Evolutionary conservation across 306 rosid species (phyloP).

Genomic region (Arachis stenosperma): DNA sequence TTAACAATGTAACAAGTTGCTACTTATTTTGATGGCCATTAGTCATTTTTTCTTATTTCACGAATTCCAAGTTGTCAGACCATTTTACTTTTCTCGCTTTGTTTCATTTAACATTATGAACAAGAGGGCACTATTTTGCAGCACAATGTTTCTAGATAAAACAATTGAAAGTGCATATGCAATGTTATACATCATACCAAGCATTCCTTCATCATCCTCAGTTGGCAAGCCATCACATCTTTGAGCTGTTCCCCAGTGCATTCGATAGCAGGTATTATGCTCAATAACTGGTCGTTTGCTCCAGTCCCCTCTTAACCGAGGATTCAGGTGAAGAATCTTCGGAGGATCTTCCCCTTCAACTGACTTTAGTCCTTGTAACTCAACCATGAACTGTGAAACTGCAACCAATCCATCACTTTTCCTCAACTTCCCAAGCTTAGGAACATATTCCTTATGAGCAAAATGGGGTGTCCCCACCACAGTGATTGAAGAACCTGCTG

Average conservation of each 20-base stretch:
- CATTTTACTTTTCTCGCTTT: constrained; percentile 1
- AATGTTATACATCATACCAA: constrained; percentile 60
- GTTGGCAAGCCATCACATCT: constrained; percentile 89
- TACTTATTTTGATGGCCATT: constrained; percentile 18
- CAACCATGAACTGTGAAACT: constrained; percentile 93
- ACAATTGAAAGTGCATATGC: constrained; percentile 34
- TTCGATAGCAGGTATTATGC: constrained; percentile 94
- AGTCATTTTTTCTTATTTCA: constrained; percentile 1
- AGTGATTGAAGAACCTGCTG: constrained; percentile 94
- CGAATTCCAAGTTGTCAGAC: constrained; percentile 2
- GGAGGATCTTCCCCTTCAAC: constrained; percentile 99
- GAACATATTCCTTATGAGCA: constrained; percentile 81
- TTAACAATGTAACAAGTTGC: constrained; percentile 3
- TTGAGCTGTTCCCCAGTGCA: constrained; percentile 98
- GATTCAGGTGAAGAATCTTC: constrained; percentile 91
- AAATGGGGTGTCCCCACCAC: constrained; percentile 87
- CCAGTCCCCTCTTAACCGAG: constrained; percentile 93
- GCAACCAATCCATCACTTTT: constrained; percentile 56
- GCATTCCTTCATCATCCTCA: constrained; percentile 73
- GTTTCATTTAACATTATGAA: constrained; percentile 14
- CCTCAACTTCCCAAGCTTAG: constrained; percentile 62
- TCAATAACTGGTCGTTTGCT: constrained; percentile 85
- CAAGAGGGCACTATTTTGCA: constrained; percentile 5
- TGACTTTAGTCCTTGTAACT: constrained; percentile 89
- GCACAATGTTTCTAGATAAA: constrained; percentile 10